These are phyloP conservation scores for Oenanthe javanica DNA, from an alignment of 140 eudicot species.

Conservation along the genomic window DNA sequence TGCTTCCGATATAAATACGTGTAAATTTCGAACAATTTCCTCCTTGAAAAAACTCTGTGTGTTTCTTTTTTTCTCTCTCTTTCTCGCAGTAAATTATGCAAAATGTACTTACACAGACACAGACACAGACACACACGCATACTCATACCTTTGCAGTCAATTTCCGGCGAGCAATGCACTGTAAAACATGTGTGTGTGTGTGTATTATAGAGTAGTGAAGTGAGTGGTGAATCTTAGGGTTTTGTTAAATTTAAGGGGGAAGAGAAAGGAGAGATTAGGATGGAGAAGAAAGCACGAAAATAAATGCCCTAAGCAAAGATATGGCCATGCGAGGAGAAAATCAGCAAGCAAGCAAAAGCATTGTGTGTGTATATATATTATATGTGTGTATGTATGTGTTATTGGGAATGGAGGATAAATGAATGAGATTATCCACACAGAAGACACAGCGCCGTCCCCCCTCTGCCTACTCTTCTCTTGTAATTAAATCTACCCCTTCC, in stretches of 20 bases:
- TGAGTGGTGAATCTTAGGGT: not conserved
- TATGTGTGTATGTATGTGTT: not conserved
- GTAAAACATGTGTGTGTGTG: not conserved
- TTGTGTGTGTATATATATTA: not conserved
- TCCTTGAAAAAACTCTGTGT: not conserved
- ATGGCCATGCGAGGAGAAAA: not conserved
- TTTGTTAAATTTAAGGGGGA: not conserved
- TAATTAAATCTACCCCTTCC: not conserved
- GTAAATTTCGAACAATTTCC: too few relatives aligned
- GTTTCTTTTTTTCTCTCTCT: not conserved
- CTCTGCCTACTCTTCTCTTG: not conserved
- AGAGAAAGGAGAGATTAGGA: not conserved
- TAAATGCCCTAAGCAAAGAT: not conserved
- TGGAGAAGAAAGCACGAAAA: not conserved
- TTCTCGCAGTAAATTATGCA: conserved; percentile 8
- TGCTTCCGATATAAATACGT: not conserved
- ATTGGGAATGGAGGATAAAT: not conserved
- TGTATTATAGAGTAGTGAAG: not conserved
- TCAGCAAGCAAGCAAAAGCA: not conserved
- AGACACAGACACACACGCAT: not conserved
- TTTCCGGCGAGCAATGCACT: not conserved
- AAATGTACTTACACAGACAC: conserved; percentile 22
- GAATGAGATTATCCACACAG: not conserved
- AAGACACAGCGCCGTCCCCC: conserved; percentile 1
- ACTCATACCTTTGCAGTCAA: not conserved